phyloP scores from a whole-genome alignment of 192 early-diverging fungal species.

The Entomortierella lignicola region DNA sequence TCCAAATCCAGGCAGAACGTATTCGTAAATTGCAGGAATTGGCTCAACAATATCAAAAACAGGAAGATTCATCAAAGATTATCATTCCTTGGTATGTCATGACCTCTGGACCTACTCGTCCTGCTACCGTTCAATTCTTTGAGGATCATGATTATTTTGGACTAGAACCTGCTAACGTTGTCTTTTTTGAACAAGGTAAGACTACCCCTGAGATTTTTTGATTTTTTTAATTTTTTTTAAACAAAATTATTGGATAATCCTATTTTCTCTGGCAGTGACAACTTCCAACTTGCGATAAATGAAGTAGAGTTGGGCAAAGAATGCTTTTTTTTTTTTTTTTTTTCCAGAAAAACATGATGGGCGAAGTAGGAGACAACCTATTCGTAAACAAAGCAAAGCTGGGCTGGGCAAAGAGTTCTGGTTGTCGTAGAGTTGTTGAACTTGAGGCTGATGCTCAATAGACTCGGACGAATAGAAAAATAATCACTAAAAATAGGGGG shows the following conservation, averaged over 20 bases:
- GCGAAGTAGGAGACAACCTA: no score
- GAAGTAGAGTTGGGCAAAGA: no score
- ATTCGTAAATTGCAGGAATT: constrained; percentile 87
- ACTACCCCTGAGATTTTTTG: background rate
- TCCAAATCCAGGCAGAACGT: constrained; percentile 95
- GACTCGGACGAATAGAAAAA: no score
- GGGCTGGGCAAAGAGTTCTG: no score
- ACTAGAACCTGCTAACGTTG: constrained; percentile 82
- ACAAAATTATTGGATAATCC: background rate
- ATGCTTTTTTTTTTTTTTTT: background rate
- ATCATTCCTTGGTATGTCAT: constrained; percentile 98
- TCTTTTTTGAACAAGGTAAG: constrained; percentile 95
- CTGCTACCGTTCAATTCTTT: constrained; percentile 84
- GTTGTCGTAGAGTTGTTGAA: no score
- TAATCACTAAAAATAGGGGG: no score
- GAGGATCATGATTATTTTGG: constrained; percentile 89
- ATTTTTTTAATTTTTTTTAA: background rate
- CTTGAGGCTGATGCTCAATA: no score
- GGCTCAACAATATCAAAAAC: constrained; percentile 33
- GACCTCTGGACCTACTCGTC: constrained; percentile 94
- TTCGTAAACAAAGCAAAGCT: no score
- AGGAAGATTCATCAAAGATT: constrained; percentile 56
- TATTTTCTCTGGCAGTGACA: no score
- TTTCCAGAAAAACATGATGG: no score
- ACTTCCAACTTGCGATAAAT: no score